These are phyloP conservation scores for Trichomonascaceae sp. DNA, from an alignment of 1,139 yeast genomes.

Conservation along the genomic window DNA sequence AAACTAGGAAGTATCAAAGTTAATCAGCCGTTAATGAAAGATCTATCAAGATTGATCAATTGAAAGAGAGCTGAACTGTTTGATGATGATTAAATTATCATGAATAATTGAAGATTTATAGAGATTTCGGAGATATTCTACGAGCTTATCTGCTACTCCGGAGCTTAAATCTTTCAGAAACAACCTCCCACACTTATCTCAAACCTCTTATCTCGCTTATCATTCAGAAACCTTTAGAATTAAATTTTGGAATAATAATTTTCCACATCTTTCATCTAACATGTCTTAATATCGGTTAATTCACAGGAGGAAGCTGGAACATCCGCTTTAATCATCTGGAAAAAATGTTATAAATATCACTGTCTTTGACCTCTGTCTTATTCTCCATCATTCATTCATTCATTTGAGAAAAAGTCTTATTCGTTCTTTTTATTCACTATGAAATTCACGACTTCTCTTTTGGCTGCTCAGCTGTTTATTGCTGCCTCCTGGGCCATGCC, in stretches of 20 bases:
- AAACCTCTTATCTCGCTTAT: neutral
- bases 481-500: slow-evolving; percentile 15
- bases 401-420: neutral
- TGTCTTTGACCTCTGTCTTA: neutral
- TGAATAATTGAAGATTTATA: neutral
- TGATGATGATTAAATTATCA: neutral
- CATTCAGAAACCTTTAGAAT: neutral
- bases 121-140: neutral
- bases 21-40: neutral
- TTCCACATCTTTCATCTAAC: neutral
- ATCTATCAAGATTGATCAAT: neutral
- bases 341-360: neutral
- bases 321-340: neutral
- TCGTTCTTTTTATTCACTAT: slow-evolving; percentile 6
- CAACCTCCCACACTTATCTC: too few species aligned
- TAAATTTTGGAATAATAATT: neutral
- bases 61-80: neutral
- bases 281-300: neutral
- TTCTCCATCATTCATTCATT: neutral
- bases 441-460: slow-evolving; percentile 13
- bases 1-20: neutral
- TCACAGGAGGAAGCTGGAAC: neutral
- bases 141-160: neutral
- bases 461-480: slow-evolving; percentile 15
- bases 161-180: neutral